Evolutionary conservation across 2,329 filamentous ascomycete species (phyloP).

Genomic region (Cytospora chrysosperma): DNA sequence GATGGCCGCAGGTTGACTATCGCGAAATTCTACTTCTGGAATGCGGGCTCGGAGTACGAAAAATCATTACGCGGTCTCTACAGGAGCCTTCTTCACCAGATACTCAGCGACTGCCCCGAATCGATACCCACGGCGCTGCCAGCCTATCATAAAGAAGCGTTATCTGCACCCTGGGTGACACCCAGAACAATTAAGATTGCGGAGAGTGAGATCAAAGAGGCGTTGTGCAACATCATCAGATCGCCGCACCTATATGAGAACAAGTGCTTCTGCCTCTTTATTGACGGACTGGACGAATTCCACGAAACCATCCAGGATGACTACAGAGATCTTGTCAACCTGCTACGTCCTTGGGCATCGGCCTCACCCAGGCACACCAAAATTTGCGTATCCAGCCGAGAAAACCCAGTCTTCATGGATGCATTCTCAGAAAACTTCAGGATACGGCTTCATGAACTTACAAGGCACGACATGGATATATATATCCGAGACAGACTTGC

Average conservation of each 20-base stretch:
- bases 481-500: constrained; percentile 9
- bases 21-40: constrained; percentile 6
- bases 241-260: background rate
- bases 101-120: background rate
- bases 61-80: constrained; percentile 1
- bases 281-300: constrained; percentile 12
- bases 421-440: background rate
- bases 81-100: background rate
- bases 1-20: constrained; percentile 8
- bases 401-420: constrained; percentile 3
- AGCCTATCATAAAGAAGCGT: background rate
- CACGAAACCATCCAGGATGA: background rate
- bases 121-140: background rate
- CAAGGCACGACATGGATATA: background rate
- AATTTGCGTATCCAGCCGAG: constrained; percentile 6
- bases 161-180: background rate
- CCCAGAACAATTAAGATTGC: background rate
- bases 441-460: constrained; percentile 2
- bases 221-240: background rate
- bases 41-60: constrained; percentile 5
- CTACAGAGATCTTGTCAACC: background rate
- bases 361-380: background rate
- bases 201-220: background rate
- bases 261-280: background rate
- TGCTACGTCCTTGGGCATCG: background rate